Conservation (phyloP, 2,329 filamentous ascomycete genomes). For the Beauveria caledonica region DNA sequence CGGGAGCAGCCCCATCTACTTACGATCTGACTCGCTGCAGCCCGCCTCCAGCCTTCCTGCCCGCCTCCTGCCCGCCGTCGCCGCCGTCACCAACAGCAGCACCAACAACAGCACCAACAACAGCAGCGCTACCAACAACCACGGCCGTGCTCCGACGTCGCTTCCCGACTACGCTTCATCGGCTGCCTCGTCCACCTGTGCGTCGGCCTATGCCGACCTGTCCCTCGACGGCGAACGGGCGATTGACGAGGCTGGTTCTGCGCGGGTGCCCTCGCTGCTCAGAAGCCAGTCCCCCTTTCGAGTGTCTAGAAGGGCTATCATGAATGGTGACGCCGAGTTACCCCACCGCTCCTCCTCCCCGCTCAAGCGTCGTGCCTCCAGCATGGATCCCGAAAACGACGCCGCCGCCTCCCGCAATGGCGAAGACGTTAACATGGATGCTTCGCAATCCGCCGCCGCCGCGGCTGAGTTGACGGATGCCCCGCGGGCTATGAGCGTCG, state of each 20-base stretch:
- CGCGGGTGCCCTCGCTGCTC: constrained; percentile 22
- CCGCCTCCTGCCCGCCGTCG: constrained; percentile 38
- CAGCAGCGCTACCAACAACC: not conserved
- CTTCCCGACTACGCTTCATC: constrained; percentile 43
- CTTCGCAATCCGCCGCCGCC: constrained; percentile 20
- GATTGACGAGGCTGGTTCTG: constrained; percentile 37
- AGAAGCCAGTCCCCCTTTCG: constrained; percentile 47
- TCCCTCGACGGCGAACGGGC: constrained; percentile 48
- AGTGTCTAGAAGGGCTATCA: constrained; percentile 42
- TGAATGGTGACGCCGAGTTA: constrained; percentile 48
- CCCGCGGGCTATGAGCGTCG: constrained; percentile 34
- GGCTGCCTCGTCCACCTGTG: constrained; percentile 49
- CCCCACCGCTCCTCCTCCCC: constrained; percentile 56
- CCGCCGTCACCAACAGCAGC: constrained; percentile 13
- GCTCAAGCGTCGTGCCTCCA: constrained; percentile 54
- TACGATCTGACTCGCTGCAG: constrained; percentile 30
- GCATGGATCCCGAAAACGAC: constrained; percentile 46
- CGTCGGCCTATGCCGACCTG: constrained; percentile 46
- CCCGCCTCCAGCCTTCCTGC: constrained; percentile 45
- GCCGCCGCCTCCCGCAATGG: constrained; percentile 31
- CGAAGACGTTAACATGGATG: constrained; percentile 39
- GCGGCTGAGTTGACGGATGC: constrained; percentile 14
- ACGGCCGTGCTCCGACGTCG: constrained; percentile 20
- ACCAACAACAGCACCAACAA: constrained; percentile 1
- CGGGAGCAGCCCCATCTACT: constrained; percentile 31